Conservation (phyloP, 768 basidiomycete genomes). For the Filobasidium floriforme region DNA sequence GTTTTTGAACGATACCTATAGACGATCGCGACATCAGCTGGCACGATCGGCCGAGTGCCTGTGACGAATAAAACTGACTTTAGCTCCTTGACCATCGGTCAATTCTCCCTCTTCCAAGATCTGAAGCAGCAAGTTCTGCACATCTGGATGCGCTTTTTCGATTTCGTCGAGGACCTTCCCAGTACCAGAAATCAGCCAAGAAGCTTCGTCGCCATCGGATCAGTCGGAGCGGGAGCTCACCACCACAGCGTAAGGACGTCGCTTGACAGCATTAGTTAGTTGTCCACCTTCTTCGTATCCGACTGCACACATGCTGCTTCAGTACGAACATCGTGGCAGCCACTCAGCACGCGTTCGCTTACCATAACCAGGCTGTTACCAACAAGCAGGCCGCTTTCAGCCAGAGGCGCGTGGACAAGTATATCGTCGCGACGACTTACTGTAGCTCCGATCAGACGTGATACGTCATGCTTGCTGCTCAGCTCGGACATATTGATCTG, state of each 20-base stretch:
- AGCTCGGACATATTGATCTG: slow-evolving; percentile 97
- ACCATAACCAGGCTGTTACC: not conserved
- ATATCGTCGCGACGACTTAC: not conserved
- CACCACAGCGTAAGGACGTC: slow-evolving; percentile 78
- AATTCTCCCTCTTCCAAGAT: slow-evolving; percentile 83
- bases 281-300: slow-evolving; percentile 78
- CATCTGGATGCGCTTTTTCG: slow-evolving; percentile 87
- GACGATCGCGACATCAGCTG: slow-evolving; percentile 25
- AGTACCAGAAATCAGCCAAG: not conserved
- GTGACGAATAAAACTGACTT: not conserved
- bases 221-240: slow-evolving; percentile 33
- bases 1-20: slow-evolving; percentile 90
- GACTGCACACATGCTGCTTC: slow-evolving; percentile 65
- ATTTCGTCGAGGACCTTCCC: slow-evolving; percentile 55
- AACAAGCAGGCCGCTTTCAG: not conserved
- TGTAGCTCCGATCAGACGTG: slow-evolving; percentile 81
- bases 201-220: not conserved
- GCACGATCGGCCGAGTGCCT: not conserved
- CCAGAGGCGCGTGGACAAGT: not conserved
- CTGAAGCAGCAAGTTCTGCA: slow-evolving; percentile 81
- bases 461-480: slow-evolving; percentile 85
- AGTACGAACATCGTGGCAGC: not conserved
- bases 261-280: slow-evolving; percentile 83
- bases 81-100: slow-evolving; percentile 74
- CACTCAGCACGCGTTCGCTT: not conserved